Conservation (phyloP, 768 basidiomycete species). For the Podaxis sp. region DNA sequence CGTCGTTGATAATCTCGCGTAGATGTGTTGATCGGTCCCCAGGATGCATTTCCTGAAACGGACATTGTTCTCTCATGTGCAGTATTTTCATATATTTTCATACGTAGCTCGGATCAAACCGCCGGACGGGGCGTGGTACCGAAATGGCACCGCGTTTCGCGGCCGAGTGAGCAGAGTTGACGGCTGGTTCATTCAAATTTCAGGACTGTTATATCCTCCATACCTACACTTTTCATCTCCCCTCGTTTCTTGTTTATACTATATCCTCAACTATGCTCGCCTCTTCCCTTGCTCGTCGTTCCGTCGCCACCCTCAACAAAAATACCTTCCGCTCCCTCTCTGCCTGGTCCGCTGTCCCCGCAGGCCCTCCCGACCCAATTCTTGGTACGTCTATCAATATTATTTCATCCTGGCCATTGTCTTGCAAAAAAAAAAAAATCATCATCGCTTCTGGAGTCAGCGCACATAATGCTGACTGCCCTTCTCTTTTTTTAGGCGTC, state of each 20-base stretch:
- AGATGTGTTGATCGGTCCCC: constrained; percentile 21
- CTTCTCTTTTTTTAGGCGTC: constrained; percentile 51
- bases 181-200: constrained; percentile 10
- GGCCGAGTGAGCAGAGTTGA: constrained; percentile 6
- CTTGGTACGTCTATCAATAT: constrained; percentile 54
- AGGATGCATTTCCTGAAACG: not conserved
- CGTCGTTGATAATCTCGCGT: constrained; percentile 15
- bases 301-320: constrained; percentile 33
- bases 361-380: constrained; percentile 92
- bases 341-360: constrained; percentile 78
- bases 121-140: constrained; percentile 15
- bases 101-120: constrained; percentile 23
- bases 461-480: constrained; percentile 13
- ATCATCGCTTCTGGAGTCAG: constrained; percentile 6
- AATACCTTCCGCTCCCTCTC: constrained; percentile 52
- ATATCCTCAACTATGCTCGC: constrained; percentile 36
- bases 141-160: constrained; percentile 21
- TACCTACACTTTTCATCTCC: constrained; percentile 13
- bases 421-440: not conserved
- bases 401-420: constrained; percentile 1
- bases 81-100: not conserved
- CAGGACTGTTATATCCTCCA: not conserved
- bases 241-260: constrained; percentile 25
- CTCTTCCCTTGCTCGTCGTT: constrained; percentile 51
- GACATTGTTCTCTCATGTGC: not conserved